Evolutionary conservation across 2,329 filamentous ascomycete genomes (phyloP), one percentile per base, ranked within the genome.

Genomic region (Cyclaneusma minus): DNA sequence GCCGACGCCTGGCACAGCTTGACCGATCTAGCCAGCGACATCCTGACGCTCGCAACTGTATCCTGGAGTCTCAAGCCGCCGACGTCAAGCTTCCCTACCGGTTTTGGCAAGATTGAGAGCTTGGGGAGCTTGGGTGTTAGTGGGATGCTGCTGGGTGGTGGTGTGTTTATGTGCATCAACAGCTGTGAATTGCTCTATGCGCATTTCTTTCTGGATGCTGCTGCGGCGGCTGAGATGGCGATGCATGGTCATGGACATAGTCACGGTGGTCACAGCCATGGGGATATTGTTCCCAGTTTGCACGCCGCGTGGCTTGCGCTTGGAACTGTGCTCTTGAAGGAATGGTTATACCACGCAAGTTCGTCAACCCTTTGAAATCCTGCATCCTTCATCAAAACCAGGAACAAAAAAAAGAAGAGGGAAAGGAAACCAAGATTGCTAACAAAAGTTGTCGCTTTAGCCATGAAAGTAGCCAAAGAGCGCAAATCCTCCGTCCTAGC

Each of bases 21-120:
- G 39, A 92, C 87, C 25, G 89, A 98, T 53, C 68, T 98, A 30
- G 83, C 92, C 33, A 94, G 85, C 28, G 89, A 98, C 51, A 66
- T 98, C 41, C 72, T 94, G 50, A 98, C 89, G 1, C 66, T 98
- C 12, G 81, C 82, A 10, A 98, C 89, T 7, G 85, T 98, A 24
- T 87, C 85, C 12, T 93, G 81, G 73, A 92, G 85, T 32, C 56
- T 95, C 33, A 83, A 79, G 42, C 76, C 82, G 5, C 84, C 89
- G 0, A 82, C 80, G 7, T 66, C 78, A 29, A 68, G 68, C 21
- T 98, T 93, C 47, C 89, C 89, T 3, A 71, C 74, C 42, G 89
- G 89, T 2, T 98, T 92, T 48, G 89, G 89, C 47, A 98, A 98
- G 58, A 69, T 98, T n/a, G 89, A 98, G 60, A 93, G 84, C 43